These are phyloP conservation scores for Puccinia horiana DNA, from an alignment of 1,284 basidiomycete genomes.

Conservation along the genomic window DNA sequence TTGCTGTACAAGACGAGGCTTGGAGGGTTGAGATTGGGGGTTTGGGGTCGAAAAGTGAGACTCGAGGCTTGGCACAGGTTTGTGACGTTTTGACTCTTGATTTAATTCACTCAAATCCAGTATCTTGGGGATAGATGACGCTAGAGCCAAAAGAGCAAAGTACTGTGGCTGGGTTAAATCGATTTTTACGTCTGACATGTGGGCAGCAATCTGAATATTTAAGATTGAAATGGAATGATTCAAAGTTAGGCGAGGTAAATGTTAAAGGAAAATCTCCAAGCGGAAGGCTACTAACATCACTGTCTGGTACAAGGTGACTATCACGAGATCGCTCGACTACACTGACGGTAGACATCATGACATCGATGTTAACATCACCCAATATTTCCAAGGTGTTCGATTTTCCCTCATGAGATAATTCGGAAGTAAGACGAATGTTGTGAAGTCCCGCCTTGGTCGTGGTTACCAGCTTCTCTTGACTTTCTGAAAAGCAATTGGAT, in stretches of 20 bases:
- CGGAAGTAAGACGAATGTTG: conserved; percentile 82
- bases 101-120: conserved; percentile 58
- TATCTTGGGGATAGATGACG: conserved; percentile 74
- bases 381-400: conserved; percentile 75
- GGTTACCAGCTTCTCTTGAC: conserved; percentile 64
- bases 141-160: conserved; percentile 71
- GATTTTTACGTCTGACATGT: conserved; percentile 86
- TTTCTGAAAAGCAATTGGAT: conserved; percentile 71
- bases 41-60: background rate
- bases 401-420: conserved; percentile 63
- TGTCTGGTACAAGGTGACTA: conserved; percentile 55
- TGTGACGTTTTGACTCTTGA: conserved; percentile 16
- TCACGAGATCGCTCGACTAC: conserved; percentile 61
- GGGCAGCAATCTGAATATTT: conserved; percentile 66
- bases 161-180: conserved; percentile 91
- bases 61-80: background rate
- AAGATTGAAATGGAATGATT: background rate
- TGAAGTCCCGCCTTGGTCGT: conserved; percentile 74
- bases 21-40: background rate
- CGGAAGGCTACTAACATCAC: conserved; percentile 60
- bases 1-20: conserved; percentile 12
- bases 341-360: conserved; percentile 70
- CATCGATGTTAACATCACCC: conserved; percentile 80
- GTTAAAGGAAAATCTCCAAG: conserved; percentile 80
- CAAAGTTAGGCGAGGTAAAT: conserved; percentile 63